These are phyloP conservation scores for Podaxis carcinomalis DNA, from an alignment of 768 basidiomycete species.

Conservation along the genomic window DNA sequence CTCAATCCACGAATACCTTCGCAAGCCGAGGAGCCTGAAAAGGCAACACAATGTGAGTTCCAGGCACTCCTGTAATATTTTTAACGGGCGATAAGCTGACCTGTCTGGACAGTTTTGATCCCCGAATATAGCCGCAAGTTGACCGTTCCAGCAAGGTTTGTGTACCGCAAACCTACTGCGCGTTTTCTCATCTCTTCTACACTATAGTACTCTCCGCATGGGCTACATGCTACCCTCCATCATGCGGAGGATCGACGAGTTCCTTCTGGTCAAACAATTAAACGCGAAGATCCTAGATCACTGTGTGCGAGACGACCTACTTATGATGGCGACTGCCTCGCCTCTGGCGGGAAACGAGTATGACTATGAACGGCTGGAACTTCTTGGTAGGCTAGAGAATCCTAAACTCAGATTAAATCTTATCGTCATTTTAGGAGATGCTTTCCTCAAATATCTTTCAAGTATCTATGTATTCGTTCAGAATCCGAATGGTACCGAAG, in stretches of 20 bases:
- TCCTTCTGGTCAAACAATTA: constrained; percentile 73
- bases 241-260: constrained; percentile 64
- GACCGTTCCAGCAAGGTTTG: constrained; percentile 68
- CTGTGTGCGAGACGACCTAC: constrained; percentile 53
- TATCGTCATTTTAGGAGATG: constrained; percentile 51
- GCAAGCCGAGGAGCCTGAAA: constrained; percentile 35
- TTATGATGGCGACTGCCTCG: constrained; percentile 65
- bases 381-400: constrained; percentile 54
- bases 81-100: background rate
- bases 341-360: constrained; percentile 66
- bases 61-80: background rate
- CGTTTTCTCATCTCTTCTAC: constrained; percentile 1
- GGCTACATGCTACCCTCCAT: constrained; percentile 73
- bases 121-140: constrained; percentile 77
- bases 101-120: constrained; percentile 56
- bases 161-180: background rate
- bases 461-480: constrained; percentile 73
- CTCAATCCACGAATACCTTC: constrained; percentile 43
- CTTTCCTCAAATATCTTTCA: constrained; percentile 76
- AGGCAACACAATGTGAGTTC: constrained; percentile 55
- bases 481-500: constrained; percentile 60
- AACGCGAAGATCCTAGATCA: constrained; percentile 65
- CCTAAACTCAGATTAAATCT: constrained; percentile 4
- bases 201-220: constrained; percentile 58
- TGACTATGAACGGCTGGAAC: constrained; percentile 82